A percentile compares a stretch with the other conserved stretches of the same genome.
Evolutionary conservation across 768 basidiomycete species (phyloP).

Genomic region (Auriscalpium orientale): DNA sequence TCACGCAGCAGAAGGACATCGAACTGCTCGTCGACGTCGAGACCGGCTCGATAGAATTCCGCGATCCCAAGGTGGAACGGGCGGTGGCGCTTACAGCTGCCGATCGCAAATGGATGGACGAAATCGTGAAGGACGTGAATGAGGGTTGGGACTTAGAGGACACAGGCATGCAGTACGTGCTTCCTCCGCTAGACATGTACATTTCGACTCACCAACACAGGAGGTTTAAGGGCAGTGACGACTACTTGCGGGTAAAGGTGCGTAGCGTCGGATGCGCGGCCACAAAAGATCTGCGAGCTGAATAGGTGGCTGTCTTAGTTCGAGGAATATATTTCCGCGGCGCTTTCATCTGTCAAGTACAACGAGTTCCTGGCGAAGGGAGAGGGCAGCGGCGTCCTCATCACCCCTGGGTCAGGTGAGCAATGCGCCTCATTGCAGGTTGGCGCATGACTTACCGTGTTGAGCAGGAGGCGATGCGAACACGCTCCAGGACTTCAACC

Average conservation of each 20-base stretch:
- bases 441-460: neutral
- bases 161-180: conserved; percentile 56
- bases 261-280: conserved; percentile 1
- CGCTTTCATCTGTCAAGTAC: conserved; percentile 84
- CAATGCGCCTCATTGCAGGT: neutral
- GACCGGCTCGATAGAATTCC: conserved; percentile 78
- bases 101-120: conserved; percentile 97
- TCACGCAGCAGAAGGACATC: conserved; percentile 87
- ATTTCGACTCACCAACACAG: neutral
- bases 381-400: conserved; percentile 53
- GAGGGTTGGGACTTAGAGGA: conserved; percentile 68
- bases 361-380: conserved; percentile 75
- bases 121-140: conserved; percentile 81
- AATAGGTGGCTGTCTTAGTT: conserved; percentile 38
- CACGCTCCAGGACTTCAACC: conserved; percentile 75
- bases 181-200: neutral
- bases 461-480: conserved; percentile 44
- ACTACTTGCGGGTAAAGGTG: conserved; percentile 85
- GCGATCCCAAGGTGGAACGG: conserved; percentile 73
- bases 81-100: conserved; percentile 78
- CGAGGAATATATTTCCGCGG: conserved; percentile 90
- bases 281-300: no score
- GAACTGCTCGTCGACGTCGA: conserved; percentile 91
- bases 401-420: conserved; percentile 53
- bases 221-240: conserved; percentile 93